Base-by-base conservation (phyloP, 192 early-diverging fungal species). In the Pecoramyces ruminantium region DNA sequence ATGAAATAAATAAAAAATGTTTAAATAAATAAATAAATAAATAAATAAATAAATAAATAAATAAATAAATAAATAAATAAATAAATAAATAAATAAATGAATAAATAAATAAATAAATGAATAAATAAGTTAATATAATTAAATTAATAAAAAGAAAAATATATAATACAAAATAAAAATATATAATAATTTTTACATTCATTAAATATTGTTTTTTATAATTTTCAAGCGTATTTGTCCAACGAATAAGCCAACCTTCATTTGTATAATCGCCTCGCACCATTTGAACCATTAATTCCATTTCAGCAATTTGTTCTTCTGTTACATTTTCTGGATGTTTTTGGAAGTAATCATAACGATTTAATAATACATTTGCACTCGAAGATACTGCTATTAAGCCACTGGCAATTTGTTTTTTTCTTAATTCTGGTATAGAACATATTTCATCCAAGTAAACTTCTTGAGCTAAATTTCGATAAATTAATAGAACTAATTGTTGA, bases 361-460 rank as follows among this genome's bases (percentile, higher is more conserved):
- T 58, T 27, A 38, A 38, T n/a, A 79, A 79, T 27, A 79, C 78
- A 27, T 58, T 79, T 28, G 89, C 86, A 67, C 51, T 67, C 11
- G 51, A 67, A 25, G 51, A 67, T 28, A 92, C 86, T 25, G 88
- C 86, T 29, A 90, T 81, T 78, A 93, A 81, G 13, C 86, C 86
- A 39, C 85, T 86, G 17, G 87, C 84, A 11, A 93, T 83, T 79
- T 92, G 89, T 17, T 83, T 84, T 81, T 91, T 91, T 15, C 92
- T 84, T 17, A 88, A 79, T 29, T 84, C 86, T 1, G 92, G 90
- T 2, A 93, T 84, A 13, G 86, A 83, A 78, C 90, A n/a, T 27
- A 67, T 89, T 29, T 92, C 92, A 58, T 85, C 92, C 4, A 91
- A 79, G 29, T 87, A 92, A 0, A 92, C 82, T 80, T 93, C 92